phyloP scores from a whole-genome alignment of 768 basidiomycete genomes.

The Kwoniella shandongensis region DNA sequence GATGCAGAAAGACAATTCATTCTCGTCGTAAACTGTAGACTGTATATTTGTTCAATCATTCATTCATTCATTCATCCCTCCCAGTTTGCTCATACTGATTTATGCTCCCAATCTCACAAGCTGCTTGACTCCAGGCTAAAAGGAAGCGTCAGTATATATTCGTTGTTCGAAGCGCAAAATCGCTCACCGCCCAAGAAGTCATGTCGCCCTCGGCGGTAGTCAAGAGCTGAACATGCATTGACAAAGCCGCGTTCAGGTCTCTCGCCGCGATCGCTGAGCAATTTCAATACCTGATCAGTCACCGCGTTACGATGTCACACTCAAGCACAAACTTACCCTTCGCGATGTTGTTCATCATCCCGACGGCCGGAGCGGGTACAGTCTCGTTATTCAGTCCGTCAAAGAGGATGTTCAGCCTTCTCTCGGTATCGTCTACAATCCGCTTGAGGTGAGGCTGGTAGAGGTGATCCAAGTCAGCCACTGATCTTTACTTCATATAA shows the following conservation, averaged over 20 bases:
- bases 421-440: slow-evolving; percentile 80
- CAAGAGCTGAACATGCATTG: slow-evolving; percentile 81
- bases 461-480: background rate
- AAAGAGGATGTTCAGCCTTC: slow-evolving; percentile 79
- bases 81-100: background rate
- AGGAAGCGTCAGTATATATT: slow-evolving; percentile 51
- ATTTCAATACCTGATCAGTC: background rate
- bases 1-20: slow-evolving; percentile 11
- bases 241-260: slow-evolving; percentile 73
- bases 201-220: slow-evolving; percentile 82
- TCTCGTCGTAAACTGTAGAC: slow-evolving; percentile 6
- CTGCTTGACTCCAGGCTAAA: slow-evolving; percentile 90
- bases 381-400: slow-evolving; percentile 91
- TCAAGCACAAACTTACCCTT: slow-evolving; percentile 61
- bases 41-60: slow-evolving; percentile 3
- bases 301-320: background rate
- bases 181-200: slow-evolving; percentile 50
- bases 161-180: background rate
- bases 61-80: slow-evolving; percentile 2
- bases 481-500: background rate
- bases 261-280: slow-evolving; percentile 72
- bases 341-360: slow-evolving; percentile 68
- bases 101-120: slow-evolving; percentile 59
- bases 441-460: slow-evolving; percentile 75
- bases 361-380: slow-evolving; percentile 67